Conservation (phyloP, 2,329 filamentous ascomycete genomes). For the Colletotrichum scovillei region DNA sequence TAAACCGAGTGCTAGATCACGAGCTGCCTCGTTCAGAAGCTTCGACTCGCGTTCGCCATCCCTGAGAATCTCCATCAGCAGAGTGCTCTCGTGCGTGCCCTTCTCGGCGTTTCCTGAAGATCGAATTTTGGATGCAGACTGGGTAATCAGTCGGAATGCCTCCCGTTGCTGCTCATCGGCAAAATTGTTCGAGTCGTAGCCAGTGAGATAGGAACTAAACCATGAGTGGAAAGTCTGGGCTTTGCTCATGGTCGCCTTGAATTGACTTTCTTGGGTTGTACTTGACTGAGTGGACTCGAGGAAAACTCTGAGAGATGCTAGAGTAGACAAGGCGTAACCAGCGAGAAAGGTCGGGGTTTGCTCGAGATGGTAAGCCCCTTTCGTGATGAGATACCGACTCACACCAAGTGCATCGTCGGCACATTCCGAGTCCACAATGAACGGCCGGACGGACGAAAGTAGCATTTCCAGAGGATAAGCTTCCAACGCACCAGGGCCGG, state of each 20-base stretch:
- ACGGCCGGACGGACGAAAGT: slow-evolving; percentile 81
- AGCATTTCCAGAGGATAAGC: slow-evolving; percentile 93
- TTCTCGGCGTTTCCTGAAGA: slow-evolving; percentile 76
- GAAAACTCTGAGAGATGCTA: slow-evolving; percentile 83
- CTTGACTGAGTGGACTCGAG: slow-evolving; percentile 79
- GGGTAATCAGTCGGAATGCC: slow-evolving; percentile 75
- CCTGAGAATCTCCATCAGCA: slow-evolving; percentile 82
- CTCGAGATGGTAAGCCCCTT: slow-evolving; percentile 73
- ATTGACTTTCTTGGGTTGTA: slow-evolving; percentile 87
- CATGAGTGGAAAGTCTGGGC: slow-evolving; percentile 82
- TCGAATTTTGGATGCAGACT: slow-evolving; percentile 75
- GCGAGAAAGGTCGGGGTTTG: slow-evolving; percentile 80
- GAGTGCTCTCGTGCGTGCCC: slow-evolving; percentile 79
- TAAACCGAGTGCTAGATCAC: slow-evolving; percentile 75
- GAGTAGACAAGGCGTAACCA: slow-evolving; percentile 81
- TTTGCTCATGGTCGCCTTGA: slow-evolving; percentile 80
- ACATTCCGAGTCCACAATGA: slow-evolving; percentile 85
- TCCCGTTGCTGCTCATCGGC: slow-evolving; percentile 58
- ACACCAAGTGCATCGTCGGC: slow-evolving; percentile 91
- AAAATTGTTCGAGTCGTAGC: slow-evolving; percentile 68
- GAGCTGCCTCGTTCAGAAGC: slow-evolving; percentile 77
- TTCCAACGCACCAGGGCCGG: slow-evolving; percentile 76
- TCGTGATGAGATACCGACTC: slow-evolving; percentile 82
- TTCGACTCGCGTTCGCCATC: slow-evolving; percentile 73
- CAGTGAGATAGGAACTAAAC: slow-evolving; percentile 77